Base-by-base conservation (phyloP, 495 filamentous ascomycete genomes). In the Bacidia rubella region DNA sequence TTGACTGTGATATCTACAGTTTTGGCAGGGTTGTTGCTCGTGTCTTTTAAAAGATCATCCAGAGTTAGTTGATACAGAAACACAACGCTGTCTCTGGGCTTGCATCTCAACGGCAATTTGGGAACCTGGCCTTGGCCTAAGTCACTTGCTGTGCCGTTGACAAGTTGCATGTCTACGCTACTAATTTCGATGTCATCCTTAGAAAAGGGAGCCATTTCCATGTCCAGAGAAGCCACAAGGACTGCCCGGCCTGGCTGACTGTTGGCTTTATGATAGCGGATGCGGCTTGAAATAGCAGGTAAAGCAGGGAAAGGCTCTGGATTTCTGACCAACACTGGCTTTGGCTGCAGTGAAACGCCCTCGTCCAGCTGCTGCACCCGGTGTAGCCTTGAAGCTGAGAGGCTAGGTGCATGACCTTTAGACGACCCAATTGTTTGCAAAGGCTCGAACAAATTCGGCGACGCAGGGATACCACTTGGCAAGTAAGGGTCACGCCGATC, bases 121-220 rank as follows among this genome's bases (percentile, higher is more conserved):
- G 87, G 72, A 2, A 71, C 69, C 12, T 79, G 74, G 12, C 67
- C 65, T 44, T 79, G 64, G 47, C 76, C 82, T n/a, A 89, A 69
- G 54, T 80, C 73, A 54, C 84, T 81, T 10, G 87, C 79, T 5
- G 66, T 73, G 45, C 86, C 88, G 21, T 81, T 81, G 42, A 73
- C 74, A 11, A 93, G 63, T 5, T 66, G 59, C 49, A 93, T 70
- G n/a, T 77, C 65, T 44, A 88, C 80, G 46, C 77, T 75, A 48
- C 83, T 71, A 26, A 97, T 76, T 5, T 67, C 63, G 44, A 89
- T 78, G 61, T 85, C 79, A 58, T 79, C 86, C 35, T 79, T 78
- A 46, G 87, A 77, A 55, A 87, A 89, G 20, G 87, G 81, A 0
- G 87, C 90, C 50, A 93, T 82, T 65, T 96, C 90, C 47, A 95